Base-by-base conservation (phyloP, 1,284 basidiomycete species). In the Rhodotorula glutinis region DNA sequence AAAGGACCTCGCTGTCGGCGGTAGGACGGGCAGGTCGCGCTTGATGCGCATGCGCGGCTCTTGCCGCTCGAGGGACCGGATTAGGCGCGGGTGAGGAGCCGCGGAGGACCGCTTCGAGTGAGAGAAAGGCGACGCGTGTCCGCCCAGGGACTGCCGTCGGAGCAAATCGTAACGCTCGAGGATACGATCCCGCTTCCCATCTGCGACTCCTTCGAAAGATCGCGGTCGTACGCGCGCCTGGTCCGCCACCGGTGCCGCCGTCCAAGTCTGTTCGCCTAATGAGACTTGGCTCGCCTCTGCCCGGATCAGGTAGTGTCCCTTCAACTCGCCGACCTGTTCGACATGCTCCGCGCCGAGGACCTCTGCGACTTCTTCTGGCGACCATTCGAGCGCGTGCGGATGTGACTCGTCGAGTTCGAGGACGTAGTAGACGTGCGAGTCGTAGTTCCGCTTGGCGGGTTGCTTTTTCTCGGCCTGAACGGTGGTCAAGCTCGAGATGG, bases 391-490 rank as follows among this genome's bases (percentile, higher is more conserved):
- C 27, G 56, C 41, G 41, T 29, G 53, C 25, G 78, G 81, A 74
- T 79, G 77, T 11, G 76, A 76, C 58, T 88, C 85, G 73, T 84
- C 80, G 77, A 91, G 85, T 78, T 92, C 88, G 33, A 95, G 79
- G 67, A 92, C 88, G 81, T 94, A 95, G 81, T 99, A 98, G 74
- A 89, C 83, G 79, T 98, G 90, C 13, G 89, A 87, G 73, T 83
- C 79, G 79, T 98, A 94, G 3, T 74, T 72, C 25, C 74, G 70
- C 30, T 62, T 66, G 44, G 66, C 68, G 1, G 65, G 71, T 16
- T 33, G 29, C 3, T 40, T 58, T 47, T 70, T 70, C 11, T 13
- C 53, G 9, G 30, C 53, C 9, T 53, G 29, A 9, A 10, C 30
- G 29, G 30, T 19, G 29, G 52, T 21, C 4, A 27, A 23, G 27